Evolutionary conservation across 2,329 filamentous ascomycete genomes (phyloP).

Genomic region (Coniochaeta sp.): DNA sequence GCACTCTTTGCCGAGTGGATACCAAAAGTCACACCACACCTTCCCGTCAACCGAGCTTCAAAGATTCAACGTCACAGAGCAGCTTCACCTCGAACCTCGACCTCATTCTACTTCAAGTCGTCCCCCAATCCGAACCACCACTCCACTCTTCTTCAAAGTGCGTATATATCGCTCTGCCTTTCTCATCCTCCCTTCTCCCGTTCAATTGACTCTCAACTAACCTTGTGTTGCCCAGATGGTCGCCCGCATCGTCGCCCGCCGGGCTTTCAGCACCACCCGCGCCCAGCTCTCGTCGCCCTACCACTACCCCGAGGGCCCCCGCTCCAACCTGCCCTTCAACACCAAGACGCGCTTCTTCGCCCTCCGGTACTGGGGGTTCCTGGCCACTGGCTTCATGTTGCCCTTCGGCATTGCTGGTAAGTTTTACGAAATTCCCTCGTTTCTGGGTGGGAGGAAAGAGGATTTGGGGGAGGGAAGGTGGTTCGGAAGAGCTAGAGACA

Average conservation of each 20-base stretch:
- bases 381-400: conserved; percentile 47
- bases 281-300: conserved; percentile 80
- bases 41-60: conserved; percentile 2
- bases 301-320: conserved; percentile 96
- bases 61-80: conserved; percentile 11
- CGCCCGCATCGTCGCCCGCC: conserved; percentile 66
- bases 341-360: conserved; percentile 81
- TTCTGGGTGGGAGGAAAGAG: background rate
- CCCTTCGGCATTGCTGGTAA: conserved; percentile 59
- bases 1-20: background rate
- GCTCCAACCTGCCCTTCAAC: conserved; percentile 96
- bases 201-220: conserved; percentile 16
- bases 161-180: background rate
- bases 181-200: background rate
- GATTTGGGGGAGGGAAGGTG: background rate
- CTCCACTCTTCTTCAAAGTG: conserved; percentile 5
- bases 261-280: conserved; percentile 89
- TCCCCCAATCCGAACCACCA: background rate
- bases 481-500: background rate
- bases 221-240: conserved; percentile 54
- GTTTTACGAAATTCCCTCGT: conserved; percentile 20
- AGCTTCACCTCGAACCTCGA: conserved; percentile 3
- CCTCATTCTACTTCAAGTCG: background rate
- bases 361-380: conserved; percentile 73
- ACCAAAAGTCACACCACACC: conserved; percentile 4